Evolutionary conservation across 2,329 filamentous ascomycete species (phyloP).

Genomic region (Fusarium sp.): DNA sequence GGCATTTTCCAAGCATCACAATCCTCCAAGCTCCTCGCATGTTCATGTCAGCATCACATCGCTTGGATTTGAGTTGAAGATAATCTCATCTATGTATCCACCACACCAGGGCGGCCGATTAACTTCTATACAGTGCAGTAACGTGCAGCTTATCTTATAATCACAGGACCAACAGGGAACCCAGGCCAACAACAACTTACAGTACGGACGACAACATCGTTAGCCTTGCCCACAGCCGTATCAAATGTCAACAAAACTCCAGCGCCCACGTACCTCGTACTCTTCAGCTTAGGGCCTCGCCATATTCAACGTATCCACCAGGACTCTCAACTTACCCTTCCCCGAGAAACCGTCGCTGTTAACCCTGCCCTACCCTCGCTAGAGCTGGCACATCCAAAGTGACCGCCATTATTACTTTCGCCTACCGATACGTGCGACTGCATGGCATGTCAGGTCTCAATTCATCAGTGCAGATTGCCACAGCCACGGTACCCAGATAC

Average conservation of each 20-base stretch:
- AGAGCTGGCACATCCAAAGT: slow-evolving; percentile 37
- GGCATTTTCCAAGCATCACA: slow-evolving; percentile 23
- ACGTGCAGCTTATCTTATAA: slow-evolving; percentile 30
- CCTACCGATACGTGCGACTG: slow-evolving; percentile 22
- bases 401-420: slow-evolving; percentile 29
- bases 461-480: slow-evolving; percentile 36
- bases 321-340: slow-evolving; percentile 18
- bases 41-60: slow-evolving; percentile 26
- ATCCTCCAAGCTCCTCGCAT: slow-evolving; percentile 15
- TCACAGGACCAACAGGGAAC: slow-evolving; percentile 35
- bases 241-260: slow-evolving; percentile 21
- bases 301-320: slow-evolving; percentile 26
- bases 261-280: slow-evolving; percentile 19
- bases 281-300: slow-evolving; percentile 20
- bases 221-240: slow-evolving; percentile 32
- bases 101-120: slow-evolving; percentile 5
- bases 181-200: slow-evolving; percentile 22
- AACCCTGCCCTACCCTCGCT: slow-evolving; percentile 41
- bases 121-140: slow-evolving; percentile 16
- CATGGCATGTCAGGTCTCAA: slow-evolving; percentile 31
- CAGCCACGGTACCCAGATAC: slow-evolving; percentile 42
- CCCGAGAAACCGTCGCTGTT: slow-evolving; percentile 22
- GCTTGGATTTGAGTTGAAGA: slow-evolving; percentile 8
- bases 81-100: slow-evolving; percentile 28
- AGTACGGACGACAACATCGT: slow-evolving; percentile 12